These are phyloP conservation scores for Phialophora verrucosa DNA, from an alignment of 2,329 filamentous ascomycete species.

Conservation along the genomic window DNA sequence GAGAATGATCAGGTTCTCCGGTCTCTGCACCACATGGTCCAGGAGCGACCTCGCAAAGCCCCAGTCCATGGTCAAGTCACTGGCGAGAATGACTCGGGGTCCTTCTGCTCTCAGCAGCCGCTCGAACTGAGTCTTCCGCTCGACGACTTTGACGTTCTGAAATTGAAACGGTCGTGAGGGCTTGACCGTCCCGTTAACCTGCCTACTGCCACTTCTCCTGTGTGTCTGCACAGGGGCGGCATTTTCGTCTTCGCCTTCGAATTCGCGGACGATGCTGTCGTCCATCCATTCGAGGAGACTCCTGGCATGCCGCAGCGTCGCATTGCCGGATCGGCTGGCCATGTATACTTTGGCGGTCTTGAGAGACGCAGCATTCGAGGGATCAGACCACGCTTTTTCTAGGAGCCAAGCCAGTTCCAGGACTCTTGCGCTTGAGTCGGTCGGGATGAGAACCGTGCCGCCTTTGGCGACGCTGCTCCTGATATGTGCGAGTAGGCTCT, in stretches of 20 bases:
- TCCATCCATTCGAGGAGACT: conserved; percentile 99
- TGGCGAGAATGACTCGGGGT: conserved; percentile 82
- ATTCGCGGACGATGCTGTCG: conserved; percentile 88
- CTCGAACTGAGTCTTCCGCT: conserved; percentile 79
- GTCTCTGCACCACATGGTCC: conserved; percentile 73
- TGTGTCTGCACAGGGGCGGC: conserved; percentile 43
- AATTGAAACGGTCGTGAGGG: conserved; percentile 83
- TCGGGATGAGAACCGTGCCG: conserved; percentile 89
- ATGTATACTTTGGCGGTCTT: conserved; percentile 71
- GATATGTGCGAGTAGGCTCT: conserved; percentile 81
- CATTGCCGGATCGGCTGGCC: conserved; percentile 82
- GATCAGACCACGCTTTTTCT: conserved; percentile 84
- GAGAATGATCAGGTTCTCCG: conserved; percentile 82
- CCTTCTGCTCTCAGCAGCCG: conserved; percentile 64
- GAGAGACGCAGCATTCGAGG: conserved; percentile 56
- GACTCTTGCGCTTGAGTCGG: conserved; percentile 93
- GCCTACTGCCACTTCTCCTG: conserved; percentile 52
- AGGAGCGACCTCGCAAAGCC: conserved; percentile 87
- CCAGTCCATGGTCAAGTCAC: conserved; percentile 90
- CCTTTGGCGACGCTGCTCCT: conserved; percentile 77
- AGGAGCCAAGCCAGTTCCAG: conserved; percentile 89
- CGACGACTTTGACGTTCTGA: conserved; percentile 79
- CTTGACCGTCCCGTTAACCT: conserved; percentile 47
- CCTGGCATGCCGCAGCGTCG: conserved; percentile 85
- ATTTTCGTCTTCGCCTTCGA: conserved; percentile 64